Evolutionary conservation across 352 stramenopile species (phyloP), one percentile per base, ranked within the genome.

Genomic region (Globisporangium echinulatum): DNA sequence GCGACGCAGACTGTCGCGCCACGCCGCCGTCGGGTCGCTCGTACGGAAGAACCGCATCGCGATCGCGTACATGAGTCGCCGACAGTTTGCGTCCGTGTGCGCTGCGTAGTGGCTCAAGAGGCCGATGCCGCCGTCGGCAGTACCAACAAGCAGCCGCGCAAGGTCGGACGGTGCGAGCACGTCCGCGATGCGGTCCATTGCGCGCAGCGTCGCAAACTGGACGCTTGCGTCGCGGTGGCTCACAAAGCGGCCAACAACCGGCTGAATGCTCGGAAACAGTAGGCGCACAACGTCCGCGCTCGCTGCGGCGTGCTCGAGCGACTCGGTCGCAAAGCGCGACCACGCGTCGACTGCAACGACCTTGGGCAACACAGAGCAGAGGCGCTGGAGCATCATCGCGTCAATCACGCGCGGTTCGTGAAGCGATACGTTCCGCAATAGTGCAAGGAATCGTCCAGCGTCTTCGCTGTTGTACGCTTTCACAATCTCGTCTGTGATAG

Each of bases 321-420:
- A 71, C 47, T 90, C 78, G 25, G 68, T 67, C 7, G 77, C 78
- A 46, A 77, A 61, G 36, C 79, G 63, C 51, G 78, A 75, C 82
- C 82, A 90, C 5, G 68, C 55, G 63, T 90, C 79, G 14, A 90
- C 70, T 5, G 64, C 57, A 46, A 87, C 53, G 51, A 81, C 73
- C 19, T 78, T 83, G 11, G 80, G 78, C 0, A 94, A 58, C 9
- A 91, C 72, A 19, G 85, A 90, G 4, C 77, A 76, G 17, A 94
- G 25, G 2, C 81, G 77, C 46, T 90, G 71, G 11, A 94, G 66
- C 82, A 90, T 91, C n/a, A 75, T 66, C 3, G 70, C 71, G 49
- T 90, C 78, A 8, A 94, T 65, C 14, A 88, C 69, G 54, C 64
- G 53, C 10, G 75, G 59, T 6, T 84, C 54, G 55, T 94, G 75